These are phyloP conservation scores for Nakazawaea siamensis DNA, from an alignment of 805 yeast species.

Conservation along the genomic window DNA sequence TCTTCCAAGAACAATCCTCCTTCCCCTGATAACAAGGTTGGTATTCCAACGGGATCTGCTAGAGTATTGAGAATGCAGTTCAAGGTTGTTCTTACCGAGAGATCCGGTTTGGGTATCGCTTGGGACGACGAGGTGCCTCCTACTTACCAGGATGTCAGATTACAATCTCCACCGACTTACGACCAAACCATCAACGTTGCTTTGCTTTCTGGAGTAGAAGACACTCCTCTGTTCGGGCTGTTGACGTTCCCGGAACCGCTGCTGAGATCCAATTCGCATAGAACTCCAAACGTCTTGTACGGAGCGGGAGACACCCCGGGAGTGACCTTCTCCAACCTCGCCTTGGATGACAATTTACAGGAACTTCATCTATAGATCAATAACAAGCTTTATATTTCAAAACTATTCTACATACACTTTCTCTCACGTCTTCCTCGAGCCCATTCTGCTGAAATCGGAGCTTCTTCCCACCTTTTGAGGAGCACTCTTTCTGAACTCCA, in stretches of 20 bases:
- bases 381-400: background rate
- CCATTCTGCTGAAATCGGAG: conserved; percentile 7
- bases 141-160: conserved; percentile 75
- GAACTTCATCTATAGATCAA: background rate
- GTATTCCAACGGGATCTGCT: conserved; percentile 91
- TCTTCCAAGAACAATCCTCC: conserved; percentile 9
- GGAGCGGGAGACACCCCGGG: conserved; percentile 13
- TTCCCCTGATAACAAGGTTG: conserved; percentile 27
- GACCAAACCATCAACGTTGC: conserved; percentile 21
- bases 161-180: conserved; percentile 85
- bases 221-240: conserved; percentile 7
- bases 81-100: conserved; percentile 70
- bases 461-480: conserved; percentile 3
- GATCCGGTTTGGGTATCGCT: conserved; percentile 92
- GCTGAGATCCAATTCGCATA: background rate
- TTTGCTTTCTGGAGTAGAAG: conserved; percentile 4
- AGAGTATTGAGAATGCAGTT: conserved; percentile 93
- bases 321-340: conserved; percentile 6
- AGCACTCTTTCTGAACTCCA: conserved; percentile 53
- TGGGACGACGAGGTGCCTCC: conserved; percentile 99
- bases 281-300: conserved; percentile 12
- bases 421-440: conserved; percentile 9
- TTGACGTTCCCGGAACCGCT: conserved; percentile 9
- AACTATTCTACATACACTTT: background rate
- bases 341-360: background rate